A percentile compares a stretch with the other conserved stretches of the same genome.
Conservation (phyloP, 2,329 filamentous ascomycete species). For the Beauveria australis region DNA sequence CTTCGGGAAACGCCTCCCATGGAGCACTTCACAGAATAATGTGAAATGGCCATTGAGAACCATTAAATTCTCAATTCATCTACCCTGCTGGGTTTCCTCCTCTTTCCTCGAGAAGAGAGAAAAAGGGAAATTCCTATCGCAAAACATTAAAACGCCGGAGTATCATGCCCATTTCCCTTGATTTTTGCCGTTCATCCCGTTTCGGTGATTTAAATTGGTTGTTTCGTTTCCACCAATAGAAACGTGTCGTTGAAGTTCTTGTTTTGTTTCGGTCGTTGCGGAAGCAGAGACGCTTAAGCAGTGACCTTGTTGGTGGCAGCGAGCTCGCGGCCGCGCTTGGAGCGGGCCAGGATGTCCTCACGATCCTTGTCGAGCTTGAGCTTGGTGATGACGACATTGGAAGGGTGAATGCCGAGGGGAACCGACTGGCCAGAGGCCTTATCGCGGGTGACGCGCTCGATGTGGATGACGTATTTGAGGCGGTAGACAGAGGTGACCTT, state of each 20-base stretch:
- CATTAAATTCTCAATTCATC: conserved; percentile 33
- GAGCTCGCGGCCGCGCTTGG: conserved; percentile 71
- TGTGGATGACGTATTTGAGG: conserved; percentile 94
- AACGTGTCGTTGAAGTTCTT: conserved; percentile 13
- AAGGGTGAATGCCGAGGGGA: conserved; percentile 87
- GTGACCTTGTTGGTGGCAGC: conserved; percentile 63
- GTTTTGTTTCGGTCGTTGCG: conserved; percentile 15
- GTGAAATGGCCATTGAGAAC: conserved; percentile 69
- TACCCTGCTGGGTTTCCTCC: conserved; percentile 23
- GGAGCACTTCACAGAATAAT: conserved; percentile 59
- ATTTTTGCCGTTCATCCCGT: conserved; percentile 14
- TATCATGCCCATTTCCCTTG: conserved; percentile 28
- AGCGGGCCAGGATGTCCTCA: conserved; percentile 79
- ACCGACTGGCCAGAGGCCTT: conserved; percentile 97
- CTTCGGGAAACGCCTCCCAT: conserved; percentile 71
- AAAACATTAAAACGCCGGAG: conserved; percentile 25
- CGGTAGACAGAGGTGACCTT: conserved; percentile 98
- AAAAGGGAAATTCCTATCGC: neutral
- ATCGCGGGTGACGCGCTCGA: conserved; percentile 94
- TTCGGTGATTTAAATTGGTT: conserved; percentile 13
- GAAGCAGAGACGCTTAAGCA: conserved; percentile 30
- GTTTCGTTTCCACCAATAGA: conserved; percentile 14
- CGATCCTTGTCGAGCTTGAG: conserved; percentile 97
- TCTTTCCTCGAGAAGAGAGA: neutral
- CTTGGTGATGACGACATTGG: conserved; percentile 97